phyloP scores from a whole-genome alignment of 257 asterid species.

The Misopates orontium region DNA sequence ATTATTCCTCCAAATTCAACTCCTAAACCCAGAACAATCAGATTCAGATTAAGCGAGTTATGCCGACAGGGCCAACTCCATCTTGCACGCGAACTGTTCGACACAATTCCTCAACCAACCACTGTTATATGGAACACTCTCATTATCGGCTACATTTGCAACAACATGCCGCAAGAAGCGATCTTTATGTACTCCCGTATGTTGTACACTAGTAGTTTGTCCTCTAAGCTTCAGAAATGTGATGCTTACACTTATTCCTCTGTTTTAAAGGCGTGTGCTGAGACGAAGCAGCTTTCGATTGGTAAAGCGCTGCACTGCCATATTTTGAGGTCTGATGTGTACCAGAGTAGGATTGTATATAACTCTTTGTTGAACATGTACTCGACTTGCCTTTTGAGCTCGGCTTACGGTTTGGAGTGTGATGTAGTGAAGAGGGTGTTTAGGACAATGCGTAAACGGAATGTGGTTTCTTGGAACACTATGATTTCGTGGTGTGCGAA shows the following conservation, averaged over 20 bases:
- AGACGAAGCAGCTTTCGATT: slow-evolving; percentile 48
- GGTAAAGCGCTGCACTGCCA: slow-evolving; percentile 88
- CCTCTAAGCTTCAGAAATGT: slow-evolving; percentile 27
- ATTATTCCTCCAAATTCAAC: slow-evolving; percentile 18
- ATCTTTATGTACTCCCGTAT: slow-evolving; percentile 60
- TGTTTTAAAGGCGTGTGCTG: slow-evolving; percentile 83
- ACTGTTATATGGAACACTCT: slow-evolving; percentile 90
- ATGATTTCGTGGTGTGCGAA: slow-evolving; percentile 56
- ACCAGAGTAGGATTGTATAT: slow-evolving; percentile 69
- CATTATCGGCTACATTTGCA: slow-evolving; percentile 76
- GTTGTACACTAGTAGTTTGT: slow-evolving; percentile 31
- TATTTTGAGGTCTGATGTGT: slow-evolving; percentile 52
- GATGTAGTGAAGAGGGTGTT: slow-evolving; percentile 64
- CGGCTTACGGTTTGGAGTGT: slow-evolving; percentile 20
- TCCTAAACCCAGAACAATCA: slow-evolving; percentile 63
- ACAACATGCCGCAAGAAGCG: slow-evolving; percentile 68
- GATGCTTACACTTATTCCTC: slow-evolving; percentile 87
- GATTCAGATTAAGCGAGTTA: slow-evolving; percentile 74
- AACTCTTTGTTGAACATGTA: slow-evolving; percentile 91
- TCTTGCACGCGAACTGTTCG: slow-evolving; percentile 82
- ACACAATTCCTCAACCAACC: slow-evolving; percentile 78
- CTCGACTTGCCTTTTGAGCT: slow-evolving; percentile 47
- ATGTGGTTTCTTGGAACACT: slow-evolving; percentile 68
- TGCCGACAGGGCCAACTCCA: slow-evolving; percentile 61
- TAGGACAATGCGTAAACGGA: slow-evolving; percentile 59